These are phyloP conservation scores for Vigna unguiculata DNA, from an alignment of 306 rosid genomes.

Conservation along the genomic window DNA sequence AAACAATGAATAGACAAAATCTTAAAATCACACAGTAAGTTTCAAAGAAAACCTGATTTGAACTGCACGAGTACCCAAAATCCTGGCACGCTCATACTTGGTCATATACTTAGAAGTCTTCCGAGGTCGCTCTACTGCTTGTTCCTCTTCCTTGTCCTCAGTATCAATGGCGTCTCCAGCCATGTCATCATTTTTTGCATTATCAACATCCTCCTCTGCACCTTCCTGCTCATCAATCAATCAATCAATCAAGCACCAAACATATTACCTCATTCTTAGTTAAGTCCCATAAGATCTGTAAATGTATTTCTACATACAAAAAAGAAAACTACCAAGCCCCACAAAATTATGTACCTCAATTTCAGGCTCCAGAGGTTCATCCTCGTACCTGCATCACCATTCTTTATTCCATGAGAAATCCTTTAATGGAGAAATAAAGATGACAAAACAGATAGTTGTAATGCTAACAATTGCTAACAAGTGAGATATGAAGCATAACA, in stretches of 20 bases:
- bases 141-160: slow-evolving; percentile 66
- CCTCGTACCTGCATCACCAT: slow-evolving; percentile 69
- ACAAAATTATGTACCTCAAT: slow-evolving; percentile 65
- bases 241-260: slow-evolving; percentile 37
- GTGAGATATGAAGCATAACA: not conserved
- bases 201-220: slow-evolving; percentile 83
- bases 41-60: slow-evolving; percentile 76
- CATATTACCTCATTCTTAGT: slow-evolving; percentile 34
- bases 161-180: slow-evolving; percentile 66
- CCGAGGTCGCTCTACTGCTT: slow-evolving; percentile 64
- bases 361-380: slow-evolving; percentile 90
- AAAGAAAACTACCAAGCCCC: not conserved
- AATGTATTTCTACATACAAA: not conserved
- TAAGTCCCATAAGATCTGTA: not conserved
- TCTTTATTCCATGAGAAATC: slow-evolving; percentile 2
- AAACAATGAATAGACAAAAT: not conserved
- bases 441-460: not conserved
- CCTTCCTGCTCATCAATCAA: slow-evolving; percentile 75
- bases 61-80: slow-evolving; percentile 93
- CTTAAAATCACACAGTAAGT: not conserved
- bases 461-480: not conserved
- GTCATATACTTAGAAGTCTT: slow-evolving; percentile 92
- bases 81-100: slow-evolving; percentile 92
- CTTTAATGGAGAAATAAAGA: not conserved
- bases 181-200: slow-evolving; percentile 65